phyloP scores from a whole-genome alignment of 441 rosid species.

The Brassica hybrid region DNA sequence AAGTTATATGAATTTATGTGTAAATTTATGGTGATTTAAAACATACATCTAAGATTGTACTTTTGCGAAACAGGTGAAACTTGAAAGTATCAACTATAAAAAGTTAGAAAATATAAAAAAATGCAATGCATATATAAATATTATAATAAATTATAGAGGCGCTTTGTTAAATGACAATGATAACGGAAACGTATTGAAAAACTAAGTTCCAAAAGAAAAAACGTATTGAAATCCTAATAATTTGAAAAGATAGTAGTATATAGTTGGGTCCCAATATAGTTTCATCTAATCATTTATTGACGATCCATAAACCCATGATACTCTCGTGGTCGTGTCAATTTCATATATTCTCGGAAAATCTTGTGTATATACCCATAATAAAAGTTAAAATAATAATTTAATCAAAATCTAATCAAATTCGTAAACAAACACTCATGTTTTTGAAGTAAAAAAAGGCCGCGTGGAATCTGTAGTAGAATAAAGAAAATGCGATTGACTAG shows the following conservation, averaged over 20 bases:
- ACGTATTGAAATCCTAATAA: background rate
- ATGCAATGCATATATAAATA: background rate
- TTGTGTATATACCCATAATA: conserved; percentile 26
- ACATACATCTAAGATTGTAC: background rate
- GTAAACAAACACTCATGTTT: background rate
- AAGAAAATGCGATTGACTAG: conserved; percentile 2
- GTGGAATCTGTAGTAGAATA: conserved; percentile 13
- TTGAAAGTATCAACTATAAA: background rate
- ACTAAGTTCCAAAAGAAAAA: background rate
- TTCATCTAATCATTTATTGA: conserved; percentile 31
- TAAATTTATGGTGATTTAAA: background rate
- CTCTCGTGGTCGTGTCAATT: conserved; percentile 45
- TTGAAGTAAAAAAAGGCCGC: conserved; percentile 4
- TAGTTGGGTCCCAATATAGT: background rate
- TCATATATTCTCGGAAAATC: conserved; percentile 38
- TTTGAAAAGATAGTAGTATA: background rate
- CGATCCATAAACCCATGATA: conserved; percentile 37
- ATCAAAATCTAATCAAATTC: background rate
- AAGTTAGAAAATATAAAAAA: background rate
- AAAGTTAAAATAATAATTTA: background rate
- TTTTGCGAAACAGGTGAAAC: background rate
- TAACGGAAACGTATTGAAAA: background rate
- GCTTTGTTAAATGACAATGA: background rate
- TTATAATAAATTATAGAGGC: background rate
- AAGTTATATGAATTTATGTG: background rate